Evolutionary conservation across 1,139 yeast species (phyloP), one percentile per base, ranked within the genome.

Genomic region (Protomyces lactucae-debilis): DNA sequence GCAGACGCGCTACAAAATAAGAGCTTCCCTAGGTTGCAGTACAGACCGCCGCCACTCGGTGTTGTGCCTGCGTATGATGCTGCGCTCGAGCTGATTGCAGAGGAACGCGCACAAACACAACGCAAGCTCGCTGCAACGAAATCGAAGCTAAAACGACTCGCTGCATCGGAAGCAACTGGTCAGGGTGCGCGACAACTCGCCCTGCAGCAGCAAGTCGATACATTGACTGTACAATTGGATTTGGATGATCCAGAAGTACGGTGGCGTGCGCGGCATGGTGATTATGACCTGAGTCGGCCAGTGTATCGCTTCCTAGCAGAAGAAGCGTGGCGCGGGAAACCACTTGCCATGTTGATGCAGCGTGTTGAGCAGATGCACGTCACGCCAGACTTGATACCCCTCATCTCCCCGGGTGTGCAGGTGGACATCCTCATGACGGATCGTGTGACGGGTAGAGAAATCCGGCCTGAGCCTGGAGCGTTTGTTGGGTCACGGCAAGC

Each of bases 311-410:
- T 83, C 59, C 78, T 83, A 68, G 83, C 88, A 65, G 78, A 83
- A 71, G 77, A 86, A 68, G 82, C 86, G 70, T 93, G 98, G 97
- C 82, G 83, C 73, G 75, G 79, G 9, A 79, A 85, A 69, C 86
- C 83, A 59, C 82, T 83, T 75, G 85, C 87, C 84, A 73, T 88
- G 64, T 78, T 85, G 64, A 87, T 89, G 89, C 98, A 93, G 78
- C 85, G 98, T 77, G 76, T 95, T 67, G 99, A 93, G 76, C 86
- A 88, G 67, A 78, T 91, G 69, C 83, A 83, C 61, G 90, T 90
- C 60, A 88, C 95, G 68, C 99, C 99, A 36, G 99, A 93, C 74
- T 91, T 98, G 1, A 74, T 93, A 73, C 95, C 98, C 28, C 90
- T 98, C 0, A 76, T 93, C 66, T 85, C 82, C n/a, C 98, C 99